phyloP scores from a whole-genome alignment of 768 basidiomycete species.

The Termitomyces sp. region DNA sequence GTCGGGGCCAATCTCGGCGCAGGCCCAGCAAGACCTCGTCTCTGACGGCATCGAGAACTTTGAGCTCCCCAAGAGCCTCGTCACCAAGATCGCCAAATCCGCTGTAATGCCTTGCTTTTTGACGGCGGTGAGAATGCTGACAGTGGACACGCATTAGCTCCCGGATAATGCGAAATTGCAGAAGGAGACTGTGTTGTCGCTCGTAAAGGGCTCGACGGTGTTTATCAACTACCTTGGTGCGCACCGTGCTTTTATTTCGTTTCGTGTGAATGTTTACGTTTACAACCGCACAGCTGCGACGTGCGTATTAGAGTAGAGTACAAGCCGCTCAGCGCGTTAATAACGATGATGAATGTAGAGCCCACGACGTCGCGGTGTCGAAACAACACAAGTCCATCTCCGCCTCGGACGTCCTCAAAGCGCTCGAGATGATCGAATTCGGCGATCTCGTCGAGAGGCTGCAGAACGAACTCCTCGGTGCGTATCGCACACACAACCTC shows the following conservation, averaged over 20 bases:
- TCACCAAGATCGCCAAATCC: slow-evolving; percentile 82
- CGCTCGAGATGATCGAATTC: slow-evolving; percentile 74
- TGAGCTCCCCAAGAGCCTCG: slow-evolving; percentile 79
- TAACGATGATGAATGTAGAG: slow-evolving; percentile 35
- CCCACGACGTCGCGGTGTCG: slow-evolving; percentile 84
- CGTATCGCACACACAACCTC: slow-evolving; percentile 12
- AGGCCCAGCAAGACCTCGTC: slow-evolving; percentile 74
- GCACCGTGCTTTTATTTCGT: slow-evolving; percentile 12
- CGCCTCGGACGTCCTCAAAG: slow-evolving; percentile 86
- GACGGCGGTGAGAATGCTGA: too few relatives aligned
- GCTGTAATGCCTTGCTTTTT: slow-evolving; percentile 37
- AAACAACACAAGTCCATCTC: slow-evolving; percentile 83
- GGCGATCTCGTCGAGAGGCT: slow-evolving; percentile 62
- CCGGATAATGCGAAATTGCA: slow-evolving; percentile 84
- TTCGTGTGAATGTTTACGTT: too few relatives aligned
- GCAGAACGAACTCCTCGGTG: slow-evolving; percentile 61
- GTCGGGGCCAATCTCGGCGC: slow-evolving; percentile 54
- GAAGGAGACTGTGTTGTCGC: slow-evolving; percentile 82
- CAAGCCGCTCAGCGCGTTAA: slow-evolving; percentile 9
- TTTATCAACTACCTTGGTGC: slow-evolving; percentile 92
- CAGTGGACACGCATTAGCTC: slow-evolving; percentile 38
- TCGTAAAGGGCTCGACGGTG: slow-evolving; percentile 87
- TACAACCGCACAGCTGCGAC: slow-evolving; percentile 37
- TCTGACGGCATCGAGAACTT: slow-evolving; percentile 87
- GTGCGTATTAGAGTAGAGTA: slow-evolving; percentile 21